Base-by-base conservation (phyloP, 805 yeast genomes). In the Candida ponderosae region DNA sequence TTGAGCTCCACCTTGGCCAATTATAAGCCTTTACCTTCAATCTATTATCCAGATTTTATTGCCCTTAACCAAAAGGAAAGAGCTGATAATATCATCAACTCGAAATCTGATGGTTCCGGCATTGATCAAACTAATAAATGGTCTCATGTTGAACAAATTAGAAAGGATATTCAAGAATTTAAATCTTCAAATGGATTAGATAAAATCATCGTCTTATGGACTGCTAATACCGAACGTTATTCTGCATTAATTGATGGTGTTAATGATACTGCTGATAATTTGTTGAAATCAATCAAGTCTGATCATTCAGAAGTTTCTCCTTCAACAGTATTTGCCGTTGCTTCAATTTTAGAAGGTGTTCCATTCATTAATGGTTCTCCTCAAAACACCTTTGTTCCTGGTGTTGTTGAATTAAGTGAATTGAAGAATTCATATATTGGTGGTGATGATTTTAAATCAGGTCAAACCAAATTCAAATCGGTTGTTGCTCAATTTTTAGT, bases 341-440 rank as follows among this genome's bases (percentile, higher is more conserved):
- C 97, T 15, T 77, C 86, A 36, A 90, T 90, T 50, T 72, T 89
- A 54, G 97, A 90, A 62, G 73, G 76, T 31, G 78, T 80, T 41
- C 94, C 97, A 37, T 89, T 87, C 68, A 86, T 89, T 62, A 89
- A 89, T 55, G 97, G 97, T 33, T 87, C 96, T 30, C 97, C 97
- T 37, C 97, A 89, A 67, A 89, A 89, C 70, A 90, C 97, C 37
- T 89, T 90, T 66, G 96, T 87, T 39, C 97, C 97, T 18, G 97
- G 97, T 47, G 84, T 82, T 44, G 74, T 90, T 55, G 88, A 87
- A 63, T 75, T 89, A 48, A 95, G 97, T 34, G 95, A 88, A 63
- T 57, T 71, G 51, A 58, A 85, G 60, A 63, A 73, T 46, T 65
- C 83, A 26, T 85, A 81, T 58, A 88, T 89, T 54, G 97, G 95